Percentiles rank a stretch among this genome's conserved stretches.
These are phyloP conservation scores for Danielia reshetovae DNA, from an alignment of 805 yeast species.

Conservation along the genomic window DNA sequence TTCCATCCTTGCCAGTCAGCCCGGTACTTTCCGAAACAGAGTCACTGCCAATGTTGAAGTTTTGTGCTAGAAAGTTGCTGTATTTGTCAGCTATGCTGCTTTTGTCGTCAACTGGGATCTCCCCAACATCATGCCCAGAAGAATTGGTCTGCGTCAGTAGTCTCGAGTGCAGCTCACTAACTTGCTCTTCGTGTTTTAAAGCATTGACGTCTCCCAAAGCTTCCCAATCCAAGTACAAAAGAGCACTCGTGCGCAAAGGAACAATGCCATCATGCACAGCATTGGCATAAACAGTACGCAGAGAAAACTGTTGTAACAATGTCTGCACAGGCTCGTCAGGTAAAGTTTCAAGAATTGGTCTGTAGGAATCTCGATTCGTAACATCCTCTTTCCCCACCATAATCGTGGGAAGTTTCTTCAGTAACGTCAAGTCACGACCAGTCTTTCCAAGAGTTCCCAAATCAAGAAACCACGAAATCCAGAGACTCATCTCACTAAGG, in stretches of 20 bases:
- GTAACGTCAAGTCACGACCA: constrained; percentile 41
- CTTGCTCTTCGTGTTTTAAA: constrained; percentile 14
- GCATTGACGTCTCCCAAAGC: constrained; percentile 39
- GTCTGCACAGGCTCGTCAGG: constrained; percentile 39
- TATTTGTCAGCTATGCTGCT: constrained; percentile 10
- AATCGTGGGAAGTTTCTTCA: constrained; percentile 27
- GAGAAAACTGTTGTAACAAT: constrained; percentile 26
- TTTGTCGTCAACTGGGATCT: constrained; percentile 26
- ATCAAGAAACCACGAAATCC: constrained; percentile 39
- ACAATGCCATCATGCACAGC: constrained; percentile 45
- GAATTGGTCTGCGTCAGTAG: constrained; percentile 2
- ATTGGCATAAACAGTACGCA: constrained; percentile 40
- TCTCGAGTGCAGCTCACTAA: constrained; percentile 7
- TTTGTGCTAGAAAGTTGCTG: constrained; percentile 9
- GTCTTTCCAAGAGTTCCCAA: constrained; percentile 44
- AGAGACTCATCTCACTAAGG: constrained; percentile 36
- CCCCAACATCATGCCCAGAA: constrained; percentile 21
- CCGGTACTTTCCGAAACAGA: background rate
- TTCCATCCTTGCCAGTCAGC: background rate
- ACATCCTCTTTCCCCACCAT: constrained; percentile 7
- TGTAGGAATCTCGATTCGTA: constrained; percentile 17
- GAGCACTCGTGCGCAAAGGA: constrained; percentile 41
- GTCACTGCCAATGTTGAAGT: background rate
- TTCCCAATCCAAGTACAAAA: constrained; percentile 39
- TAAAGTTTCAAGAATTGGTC: constrained; percentile 34